Conservation (phyloP, 1,284 basidiomycete genomes). For the Microbotryum saponariae region DNA sequence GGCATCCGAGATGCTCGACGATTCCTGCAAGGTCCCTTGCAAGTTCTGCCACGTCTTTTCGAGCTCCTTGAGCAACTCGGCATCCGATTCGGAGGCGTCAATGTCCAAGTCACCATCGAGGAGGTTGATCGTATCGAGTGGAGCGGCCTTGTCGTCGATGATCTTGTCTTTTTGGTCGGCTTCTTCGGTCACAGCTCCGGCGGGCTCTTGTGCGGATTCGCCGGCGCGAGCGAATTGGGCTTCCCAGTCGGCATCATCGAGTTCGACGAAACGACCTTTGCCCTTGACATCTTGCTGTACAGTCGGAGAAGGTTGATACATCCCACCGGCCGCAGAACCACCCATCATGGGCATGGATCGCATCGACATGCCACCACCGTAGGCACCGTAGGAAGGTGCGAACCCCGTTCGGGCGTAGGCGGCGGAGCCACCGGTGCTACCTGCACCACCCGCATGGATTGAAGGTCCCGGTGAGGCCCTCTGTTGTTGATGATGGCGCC, state of each 20-base stretch:
- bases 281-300: slow-evolving; percentile 14
- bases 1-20: slow-evolving; percentile 56
- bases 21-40: slow-evolving; percentile 39
- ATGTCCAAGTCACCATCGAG: slow-evolving; percentile 46
- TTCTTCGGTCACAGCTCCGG: background rate
- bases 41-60: slow-evolving; percentile 36
- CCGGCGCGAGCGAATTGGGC: slow-evolving; percentile 76
- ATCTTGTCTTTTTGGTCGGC: slow-evolving; percentile 49
- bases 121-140: slow-evolving; percentile 37
- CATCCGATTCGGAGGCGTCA: slow-evolving; percentile 40
- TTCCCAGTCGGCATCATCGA: slow-evolving; percentile 56
- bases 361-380: slow-evolving; percentile 9
- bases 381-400: slow-evolving; percentile 26
- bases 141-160: no score
- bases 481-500: slow-evolving; percentile 15
- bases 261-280: slow-evolving; percentile 37
- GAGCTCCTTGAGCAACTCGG: slow-evolving; percentile 42
- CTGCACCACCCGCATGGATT: background rate
- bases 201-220: slow-evolving; percentile 42
- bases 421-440: background rate
- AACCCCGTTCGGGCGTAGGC: slow-evolving; percentile 16
- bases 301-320: slow-evolving; percentile 1
- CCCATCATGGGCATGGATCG: slow-evolving; percentile 6
- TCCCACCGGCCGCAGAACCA: background rate
- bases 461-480: background rate